Percentiles rank a stretch among this genome's conserved stretches.
These are phyloP conservation scores for Halophytophthora batemanensis DNA, from an alignment of 352 stramenopile genomes.

Conservation along the genomic window DNA sequence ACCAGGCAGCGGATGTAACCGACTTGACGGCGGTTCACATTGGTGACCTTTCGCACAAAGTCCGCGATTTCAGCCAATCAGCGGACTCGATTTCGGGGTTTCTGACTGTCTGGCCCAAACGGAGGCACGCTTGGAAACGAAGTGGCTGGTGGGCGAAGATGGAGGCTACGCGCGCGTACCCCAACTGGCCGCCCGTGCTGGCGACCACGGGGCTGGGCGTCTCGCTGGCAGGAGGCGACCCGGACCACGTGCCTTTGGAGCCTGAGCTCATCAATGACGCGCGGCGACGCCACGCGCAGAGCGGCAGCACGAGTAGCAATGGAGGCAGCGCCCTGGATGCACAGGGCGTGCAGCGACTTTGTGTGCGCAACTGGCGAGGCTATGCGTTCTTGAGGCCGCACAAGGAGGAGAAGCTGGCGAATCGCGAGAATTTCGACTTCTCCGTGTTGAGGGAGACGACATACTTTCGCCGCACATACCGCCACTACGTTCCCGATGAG, in stretches of 20 bases:
- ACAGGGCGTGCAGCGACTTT: conserved; percentile 39
- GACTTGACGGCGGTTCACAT: too few relatives aligned
- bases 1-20: too few relatives aligned
- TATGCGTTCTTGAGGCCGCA: conserved; percentile 53
- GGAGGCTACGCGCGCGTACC: conserved; percentile 55
- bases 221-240: conserved; percentile 35
- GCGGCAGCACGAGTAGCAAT: conserved; percentile 23
- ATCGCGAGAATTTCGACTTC: too few relatives aligned
- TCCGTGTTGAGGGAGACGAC: conserved; percentile 2
- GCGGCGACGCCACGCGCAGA: conserved; percentile 24
- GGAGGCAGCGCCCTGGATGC: conserved; percentile 29
- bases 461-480: conserved; percentile 39
- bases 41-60: conserved; percentile 13
- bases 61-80: conserved; percentile 30
- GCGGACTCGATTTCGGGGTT: background rate
- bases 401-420: conserved; percentile 32
- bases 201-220: conserved; percentile 46
- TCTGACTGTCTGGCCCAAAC: too few relatives aligned
- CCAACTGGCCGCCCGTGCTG: conserved; percentile 52
- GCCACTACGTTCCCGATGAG: conserved; percentile 49
- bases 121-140: conserved; percentile 11
- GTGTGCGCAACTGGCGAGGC: conserved; percentile 50
- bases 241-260: conserved; percentile 48
- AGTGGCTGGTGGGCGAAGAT: conserved; percentile 24
- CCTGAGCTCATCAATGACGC: conserved; percentile 50